Evolutionary conservation across 2,329 filamentous ascomycete genomes (phyloP), one percentile per base, ranked within the genome.

Genomic region (Ceratocystis cubensis): DNA sequence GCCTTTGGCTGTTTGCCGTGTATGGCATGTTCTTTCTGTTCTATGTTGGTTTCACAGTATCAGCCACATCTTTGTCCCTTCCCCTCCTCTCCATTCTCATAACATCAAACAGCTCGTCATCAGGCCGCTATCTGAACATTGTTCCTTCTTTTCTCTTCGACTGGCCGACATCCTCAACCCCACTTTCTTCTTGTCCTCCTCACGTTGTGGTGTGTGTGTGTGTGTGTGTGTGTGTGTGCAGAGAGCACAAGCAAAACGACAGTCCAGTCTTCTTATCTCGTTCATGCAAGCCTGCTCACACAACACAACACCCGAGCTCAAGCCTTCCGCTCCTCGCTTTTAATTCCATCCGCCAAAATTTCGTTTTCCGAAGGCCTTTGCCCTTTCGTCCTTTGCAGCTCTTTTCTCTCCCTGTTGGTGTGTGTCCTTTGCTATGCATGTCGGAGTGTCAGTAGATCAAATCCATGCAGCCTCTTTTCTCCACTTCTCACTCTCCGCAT

Each of bases 391-490:
- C 45, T 6, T 20, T 48, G 17, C 33, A 37, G 33, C 17, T 1
- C 45, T 48, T 8, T 8, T 20, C 45, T 13, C 44, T 48, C 45
- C 45, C 45, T 20, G 17, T 8, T 20, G 17, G 45, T 20, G 53
- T 30, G 45, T 20, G 53, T 30, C 53, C 25, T 57, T 57, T 30
- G 53, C n/a, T 62, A 62, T 62, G 59, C 59, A 62, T 22, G 59
- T 46, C 33, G 44, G 59, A 62, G 44, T 62, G 59, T 62, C 59
- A 62, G 44, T 41, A 62, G 44, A 33, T 46, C 13, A 15, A 37
- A 22, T 62, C 6, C 15, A 62, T 62, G 33, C 20, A 62, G 59
- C 59, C 44, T 41, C 59, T 62, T 62, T 62, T 46, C 44, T 62
- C 59, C 10, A 10, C 15, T 62, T 62, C 44, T 61, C 56, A 6